These are phyloP conservation scores for Penicillium sp. DNA, from an alignment of 2,329 filamentous ascomycete species.

Conservation along the genomic window DNA sequence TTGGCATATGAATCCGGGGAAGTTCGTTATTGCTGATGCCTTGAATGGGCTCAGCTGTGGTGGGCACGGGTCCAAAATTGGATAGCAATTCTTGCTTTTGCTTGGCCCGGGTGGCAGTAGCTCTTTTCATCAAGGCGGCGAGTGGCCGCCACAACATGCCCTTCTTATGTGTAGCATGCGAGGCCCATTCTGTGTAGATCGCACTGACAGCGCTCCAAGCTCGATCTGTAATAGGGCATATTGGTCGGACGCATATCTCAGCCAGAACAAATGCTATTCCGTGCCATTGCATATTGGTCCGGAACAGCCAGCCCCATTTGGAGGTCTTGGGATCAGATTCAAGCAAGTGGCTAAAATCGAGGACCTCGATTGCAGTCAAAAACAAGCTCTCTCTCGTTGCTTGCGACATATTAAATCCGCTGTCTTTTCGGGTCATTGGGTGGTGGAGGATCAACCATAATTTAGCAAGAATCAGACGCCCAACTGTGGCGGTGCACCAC, in stretches of 20 bases:
- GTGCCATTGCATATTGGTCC: constrained; percentile 65
- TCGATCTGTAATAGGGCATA: constrained; percentile 57
- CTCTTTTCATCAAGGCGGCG: constrained; percentile 59
- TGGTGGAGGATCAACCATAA: constrained; percentile 76
- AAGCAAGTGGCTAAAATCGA: constrained; percentile 67
- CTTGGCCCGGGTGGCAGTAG: constrained; percentile 52
- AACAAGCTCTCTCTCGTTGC: constrained; percentile 68
- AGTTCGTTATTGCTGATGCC: constrained; percentile 13
- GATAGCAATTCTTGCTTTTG: constrained; percentile 40
- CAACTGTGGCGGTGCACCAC: constrained; percentile 67
- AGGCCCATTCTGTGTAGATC: constrained; percentile 41
- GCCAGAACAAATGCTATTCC: constrained; percentile 61
- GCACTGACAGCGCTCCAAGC: constrained; percentile 59
- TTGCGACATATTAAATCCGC: constrained; percentile 55
- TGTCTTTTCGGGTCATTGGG: constrained; percentile 61
- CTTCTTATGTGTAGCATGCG: constrained; percentile 42
- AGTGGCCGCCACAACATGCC: constrained; percentile 64
- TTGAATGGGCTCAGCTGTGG: constrained; percentile 1
- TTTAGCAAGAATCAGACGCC: constrained; percentile 71
- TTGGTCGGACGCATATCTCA: constrained; percentile 58
- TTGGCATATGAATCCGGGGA: constrained; percentile 23
- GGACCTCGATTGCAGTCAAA: constrained; percentile 68
- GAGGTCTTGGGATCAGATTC: constrained; percentile 61
- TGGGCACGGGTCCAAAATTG: constrained; percentile 18
- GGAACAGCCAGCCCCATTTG: constrained; percentile 65